Conservation (phyloP, 495 filamentous ascomycete genomes). For the Neurospora sp. region DNA sequence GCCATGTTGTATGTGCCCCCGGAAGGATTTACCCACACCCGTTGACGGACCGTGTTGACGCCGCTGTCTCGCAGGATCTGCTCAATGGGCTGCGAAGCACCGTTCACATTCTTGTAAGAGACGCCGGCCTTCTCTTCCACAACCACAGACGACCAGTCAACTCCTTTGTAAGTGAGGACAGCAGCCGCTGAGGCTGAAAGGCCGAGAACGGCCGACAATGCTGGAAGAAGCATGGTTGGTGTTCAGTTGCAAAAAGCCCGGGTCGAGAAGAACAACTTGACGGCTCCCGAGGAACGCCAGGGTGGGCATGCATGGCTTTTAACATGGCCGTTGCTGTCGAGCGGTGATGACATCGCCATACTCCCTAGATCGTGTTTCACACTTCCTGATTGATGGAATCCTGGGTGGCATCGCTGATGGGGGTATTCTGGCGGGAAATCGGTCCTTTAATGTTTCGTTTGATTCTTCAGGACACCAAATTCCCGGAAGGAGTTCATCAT, state of each 20-base stretch:
- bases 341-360: not conserved
- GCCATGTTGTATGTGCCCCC: conserved; percentile 56
- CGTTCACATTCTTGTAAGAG: conserved; percentile 47
- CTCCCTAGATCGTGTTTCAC: not conserved
- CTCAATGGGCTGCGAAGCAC: conserved; percentile 47
- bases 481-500: not conserved
- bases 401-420: not conserved
- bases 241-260: not conserved
- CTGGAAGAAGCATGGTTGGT: conserved; percentile 10
- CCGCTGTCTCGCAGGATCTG: conserved; percentile 52
- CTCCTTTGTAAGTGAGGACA: conserved; percentile 53
- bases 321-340: not conserved
- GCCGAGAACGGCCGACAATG: conserved; percentile 8
- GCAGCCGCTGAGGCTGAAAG: conserved; percentile 19
- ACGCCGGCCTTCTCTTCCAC: conserved; percentile 53
- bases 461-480: not conserved
- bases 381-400: conserved; percentile 17
- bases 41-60: conserved; percentile 62
- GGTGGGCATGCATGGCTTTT: not conserved
- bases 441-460: not conserved
- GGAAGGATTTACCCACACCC: conserved; percentile 61
- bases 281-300: too few relatives aligned
- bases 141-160: conserved; percentile 63
- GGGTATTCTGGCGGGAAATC: not conserved
- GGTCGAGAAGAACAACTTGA: not conserved